phyloP scores from a whole-genome alignment of 192 early-diverging fungal species.

The Funneliformis geosporum region DNA sequence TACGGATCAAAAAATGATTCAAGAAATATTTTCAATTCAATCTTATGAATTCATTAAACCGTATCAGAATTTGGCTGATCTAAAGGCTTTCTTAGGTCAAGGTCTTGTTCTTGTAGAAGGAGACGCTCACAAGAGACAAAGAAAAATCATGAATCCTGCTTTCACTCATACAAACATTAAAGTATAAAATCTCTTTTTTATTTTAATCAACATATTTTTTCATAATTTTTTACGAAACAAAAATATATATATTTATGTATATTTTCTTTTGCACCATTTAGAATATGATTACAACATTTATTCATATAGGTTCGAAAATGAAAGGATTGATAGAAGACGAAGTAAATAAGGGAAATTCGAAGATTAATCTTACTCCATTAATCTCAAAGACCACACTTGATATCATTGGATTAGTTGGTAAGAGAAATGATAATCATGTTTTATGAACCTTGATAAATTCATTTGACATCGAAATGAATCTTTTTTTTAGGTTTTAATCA shows the following conservation, averaged over 20 bases:
- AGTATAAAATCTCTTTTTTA: slow-evolving; percentile 61
- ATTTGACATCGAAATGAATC: background rate
- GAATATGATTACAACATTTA: slow-evolving; percentile 35
- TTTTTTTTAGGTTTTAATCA: slow-evolving; percentile 48
- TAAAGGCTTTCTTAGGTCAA: slow-evolving; percentile 47
- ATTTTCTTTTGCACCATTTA: background rate
- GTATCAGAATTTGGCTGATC: slow-evolving; percentile 17
- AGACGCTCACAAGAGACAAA: slow-evolving; percentile 37
- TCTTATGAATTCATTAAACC: slow-evolving; percentile 52
- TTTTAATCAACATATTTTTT: slow-evolving; percentile 45
- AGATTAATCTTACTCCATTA: slow-evolving; percentile 42
- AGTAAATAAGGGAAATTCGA: background rate
- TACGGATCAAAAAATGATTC: slow-evolving; percentile 51
- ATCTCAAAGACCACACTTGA: slow-evolving; percentile 48
- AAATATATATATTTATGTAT: slow-evolving; percentile 37
- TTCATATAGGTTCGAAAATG: slow-evolving; percentile 32
- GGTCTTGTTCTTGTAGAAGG: slow-evolving; percentile 57
- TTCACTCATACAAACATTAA: slow-evolving; percentile 46
- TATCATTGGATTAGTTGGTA: slow-evolving; percentile 47
- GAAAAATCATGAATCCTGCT: no score
- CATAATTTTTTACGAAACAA: background rate
- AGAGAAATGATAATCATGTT: background rate
- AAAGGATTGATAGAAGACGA: slow-evolving; percentile 42
- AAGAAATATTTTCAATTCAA: slow-evolving; percentile 45
- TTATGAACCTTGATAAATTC: background rate